Evolutionary conservation across 352 stramenopile species (phyloP), one percentile per base, ranked within the genome.

Genomic region (Pythium aquatile): DNA sequence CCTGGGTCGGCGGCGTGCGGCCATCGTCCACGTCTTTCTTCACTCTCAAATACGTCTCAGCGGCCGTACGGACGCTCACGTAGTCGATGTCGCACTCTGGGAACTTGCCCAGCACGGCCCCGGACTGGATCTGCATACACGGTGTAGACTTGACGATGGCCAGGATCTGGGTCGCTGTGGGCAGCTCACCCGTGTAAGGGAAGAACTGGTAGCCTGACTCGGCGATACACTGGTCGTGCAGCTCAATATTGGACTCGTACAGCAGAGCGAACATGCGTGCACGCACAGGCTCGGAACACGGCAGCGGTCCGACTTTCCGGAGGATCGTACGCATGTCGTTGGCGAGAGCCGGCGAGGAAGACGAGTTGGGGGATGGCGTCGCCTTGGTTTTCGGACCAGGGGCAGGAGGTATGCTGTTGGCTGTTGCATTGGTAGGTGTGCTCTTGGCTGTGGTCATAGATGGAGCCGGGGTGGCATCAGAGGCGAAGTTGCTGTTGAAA

Each of bases 201-300:
- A 86, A 89, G 51, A 89, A 79, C 68, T 84, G 76, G 69, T 87
- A 89, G 61, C 76, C 70, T 28, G 49, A 47, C 20, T 70, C 64
- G 51, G 39, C 28, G 6, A 57, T 49, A 33, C 64, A 70, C 26
- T 20, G 48, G 42, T 65, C 58, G 58, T 70, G 55, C 26, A 70
- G 64, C 57, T 10, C 51, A 0, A 55, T n/a, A 32, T 70, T 70
- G 32, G 53, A 47, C 24, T 63, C 63, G 30, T 65, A 69, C 28
- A 69, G 49, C 8, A 65, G 16, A 37, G 63, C 47, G 40, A 65
- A 69, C 33, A 69, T 69, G 37, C 56, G 55, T 1, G 49, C 55
- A 6, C 63, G 63, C 9, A 29, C 48, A 2, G 28, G 7, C 14
- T 64, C 49, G 47, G 48, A 26, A 28, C 63, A 69, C 48, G 55